Evolutionary conservation across 257 asterid species (phyloP), one percentile per base, ranked within the genome.

Genomic region (Forsythia viridissima): DNA sequence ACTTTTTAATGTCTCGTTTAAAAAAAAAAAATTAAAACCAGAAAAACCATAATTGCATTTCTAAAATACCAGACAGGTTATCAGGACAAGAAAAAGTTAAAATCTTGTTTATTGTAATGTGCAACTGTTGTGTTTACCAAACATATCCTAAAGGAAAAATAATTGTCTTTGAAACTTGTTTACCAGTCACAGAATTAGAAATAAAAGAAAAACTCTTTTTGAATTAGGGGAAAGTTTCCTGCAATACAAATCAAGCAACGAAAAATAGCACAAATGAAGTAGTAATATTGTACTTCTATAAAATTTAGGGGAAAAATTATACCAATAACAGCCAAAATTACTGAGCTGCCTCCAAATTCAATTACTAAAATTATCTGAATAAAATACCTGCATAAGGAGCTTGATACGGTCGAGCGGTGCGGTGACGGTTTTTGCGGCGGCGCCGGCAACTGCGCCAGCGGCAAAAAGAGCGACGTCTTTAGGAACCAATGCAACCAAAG

Each of bases 321-420:
- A 59, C 13, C 79, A 16, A 38, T 4, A 72, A 39, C 65, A 11
- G 20, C 74, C 48, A 72, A 12, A 30, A 8, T 57, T 55, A 80
- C 63, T 13, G 16, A 55, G 42, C 52, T 38, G 4, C 12, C 71
- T 67, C 66, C 67, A 65, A 51, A 75, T 34, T 73, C 20, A 4
- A 48, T 39, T 7, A 13, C 41, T 13, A 38, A 43, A 24, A 21
- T 80, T 70, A 34, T 4, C 59, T n/a, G 55, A n/a, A 16, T n/a
- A 10, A 0, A 1, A 44, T 0, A 93, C 99, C 98, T 95, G 99
- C 98, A 95, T 85, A 73, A 96, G 93, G 59, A 96, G 91, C 91
- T 96, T 96, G 79, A 93, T 82, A 57, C 99, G 94, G 83, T 96
- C 98, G 72, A 96, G 97, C 39, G 99, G 99, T 11, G 97, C 99